Evolutionary conservation across 2,329 filamentous ascomycete species (phyloP), one percentile per base, ranked within the genome.

Genomic region (Dactylonectria macrodidyma): DNA sequence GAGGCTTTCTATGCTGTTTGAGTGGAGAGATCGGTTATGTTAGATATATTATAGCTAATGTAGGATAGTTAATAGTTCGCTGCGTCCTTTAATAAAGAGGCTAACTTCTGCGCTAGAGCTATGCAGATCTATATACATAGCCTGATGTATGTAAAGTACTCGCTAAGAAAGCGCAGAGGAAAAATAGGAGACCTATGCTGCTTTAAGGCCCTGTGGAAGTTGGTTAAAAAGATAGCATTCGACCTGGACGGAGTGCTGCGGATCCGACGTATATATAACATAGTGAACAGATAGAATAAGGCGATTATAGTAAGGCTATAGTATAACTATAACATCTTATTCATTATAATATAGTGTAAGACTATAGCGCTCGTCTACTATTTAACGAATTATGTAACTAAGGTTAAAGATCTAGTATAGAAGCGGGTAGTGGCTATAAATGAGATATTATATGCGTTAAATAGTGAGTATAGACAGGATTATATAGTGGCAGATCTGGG

Each of bases 51-150:
- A 30, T 1, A 1, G 26, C 26, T 30, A 7, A 34, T 56, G 16
- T 16, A 54, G 2, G 47, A 62, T 11, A 9, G 3, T 4, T 3
- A 26, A 1, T 16, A 55, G n/a, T 50, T 59, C 3, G 16, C 33
- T 5, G 22, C 62, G 8, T 30, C 46, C 2, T 60, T 65, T 11
- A 47, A 65, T 0, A 55, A 65, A 16, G 62, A 65, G 16, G 62
- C 62, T 0, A 65, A 65, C 14, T 68, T 65, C 50, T 65, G 36
- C 14, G 54, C 51, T 4, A 41, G 56, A 11, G 33, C 46, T 0
- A 62, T 36, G 1, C 58, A 68, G 38, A 48, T 68, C 4, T 41
- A 68, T 7, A 51, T 30, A 1, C 57, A 71, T 9, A 67, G 51
- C 14, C 50, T 56, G 3, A 67, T 52, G 3, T 58, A 22, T n/a